Evolutionary conservation across 1,139 yeast genomes (phyloP).

Genomic region (Pichia norvegensis): DNA sequence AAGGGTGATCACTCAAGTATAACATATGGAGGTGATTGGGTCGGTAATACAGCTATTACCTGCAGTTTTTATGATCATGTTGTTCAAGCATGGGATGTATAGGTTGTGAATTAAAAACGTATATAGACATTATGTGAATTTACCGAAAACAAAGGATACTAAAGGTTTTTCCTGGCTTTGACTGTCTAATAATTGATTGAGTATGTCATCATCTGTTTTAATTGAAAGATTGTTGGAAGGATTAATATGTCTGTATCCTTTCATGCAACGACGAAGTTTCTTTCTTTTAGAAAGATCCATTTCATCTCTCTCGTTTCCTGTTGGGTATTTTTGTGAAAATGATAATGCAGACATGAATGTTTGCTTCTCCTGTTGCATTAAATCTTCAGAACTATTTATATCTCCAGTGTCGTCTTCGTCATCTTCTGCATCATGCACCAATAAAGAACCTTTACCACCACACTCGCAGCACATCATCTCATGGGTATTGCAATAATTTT

Average conservation of each 20-base stretch:
- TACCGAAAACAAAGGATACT: conserved; percentile 23
- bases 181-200: conserved; percentile 21
- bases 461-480: conserved; percentile 74
- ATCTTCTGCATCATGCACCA: conserved; percentile 1
- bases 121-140: conserved; percentile 1
- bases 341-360: conserved; percentile 31
- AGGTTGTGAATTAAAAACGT: neutral
- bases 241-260: conserved; percentile 55
- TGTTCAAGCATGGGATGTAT: conserved; percentile 57
- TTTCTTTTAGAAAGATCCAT: conserved; percentile 13
- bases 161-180: conserved; percentile 17
- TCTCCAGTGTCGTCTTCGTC: neutral
- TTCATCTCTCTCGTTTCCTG: conserved; percentile 15
- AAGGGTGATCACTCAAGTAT: conserved; percentile 79
- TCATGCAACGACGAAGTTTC: conserved; percentile 41
- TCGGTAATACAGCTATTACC: conserved; percentile 48
- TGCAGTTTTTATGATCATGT: conserved; percentile 88
- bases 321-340: conserved; percentile 28
- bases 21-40: conserved; percentile 96
- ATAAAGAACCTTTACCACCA: conserved; percentile 37
- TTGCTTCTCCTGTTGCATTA: conserved; percentile 17
- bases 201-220: conserved; percentile 21
- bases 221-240: conserved; percentile 28
- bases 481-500: conserved; percentile 59
- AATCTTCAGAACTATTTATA: conserved; percentile 15